Percentiles rank a stretch among this genome's conserved stretches.
These are phyloP conservation scores for Gracilariopsis chorda DNA, from an alignment of 23 red algal species.

Conservation along the genomic window DNA sequence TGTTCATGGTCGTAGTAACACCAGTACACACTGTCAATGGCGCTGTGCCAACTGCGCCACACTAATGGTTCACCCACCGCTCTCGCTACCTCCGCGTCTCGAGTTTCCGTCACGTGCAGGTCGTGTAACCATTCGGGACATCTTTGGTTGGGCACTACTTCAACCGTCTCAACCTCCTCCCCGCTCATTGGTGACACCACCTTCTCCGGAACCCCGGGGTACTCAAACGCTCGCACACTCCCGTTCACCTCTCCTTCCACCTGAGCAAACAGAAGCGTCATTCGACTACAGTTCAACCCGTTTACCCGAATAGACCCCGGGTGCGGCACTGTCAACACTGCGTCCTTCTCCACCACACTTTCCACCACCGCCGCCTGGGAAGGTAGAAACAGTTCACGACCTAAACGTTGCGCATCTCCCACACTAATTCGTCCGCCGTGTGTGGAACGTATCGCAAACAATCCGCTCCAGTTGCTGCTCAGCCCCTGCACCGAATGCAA, in stretches of 20 bases:
- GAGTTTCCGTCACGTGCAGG: constrained; percentile 24
- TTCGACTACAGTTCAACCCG: not conserved
- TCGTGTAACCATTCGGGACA: constrained; percentile 59
- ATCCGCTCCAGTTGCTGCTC: not conserved
- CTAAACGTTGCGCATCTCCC: not conserved
- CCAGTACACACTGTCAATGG: constrained; percentile 51
- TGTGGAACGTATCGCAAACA: not conserved
- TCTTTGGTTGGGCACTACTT: constrained; percentile 9
- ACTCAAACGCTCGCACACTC: not conserved
- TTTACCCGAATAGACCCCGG: constrained; percentile 14
- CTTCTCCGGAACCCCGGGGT: not conserved
- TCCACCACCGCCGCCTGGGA: not conserved
- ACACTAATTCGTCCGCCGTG: not conserved
- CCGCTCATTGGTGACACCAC: not conserved
- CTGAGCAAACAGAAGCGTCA: constrained; percentile 19
- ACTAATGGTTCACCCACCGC: constrained; percentile 10
- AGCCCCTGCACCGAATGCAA: not conserved
- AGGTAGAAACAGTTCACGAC: not conserved
- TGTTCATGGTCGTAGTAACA: constrained; percentile 61
- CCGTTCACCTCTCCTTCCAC: not conserved
- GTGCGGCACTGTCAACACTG: not conserved
- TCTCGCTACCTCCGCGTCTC: not conserved
- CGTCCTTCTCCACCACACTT: not conserved
- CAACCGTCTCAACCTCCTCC: not conserved
- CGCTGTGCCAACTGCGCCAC: constrained; percentile 53